Conservation (phyloP, 164 flowering plant genomes). For the Piper betle region DNA sequence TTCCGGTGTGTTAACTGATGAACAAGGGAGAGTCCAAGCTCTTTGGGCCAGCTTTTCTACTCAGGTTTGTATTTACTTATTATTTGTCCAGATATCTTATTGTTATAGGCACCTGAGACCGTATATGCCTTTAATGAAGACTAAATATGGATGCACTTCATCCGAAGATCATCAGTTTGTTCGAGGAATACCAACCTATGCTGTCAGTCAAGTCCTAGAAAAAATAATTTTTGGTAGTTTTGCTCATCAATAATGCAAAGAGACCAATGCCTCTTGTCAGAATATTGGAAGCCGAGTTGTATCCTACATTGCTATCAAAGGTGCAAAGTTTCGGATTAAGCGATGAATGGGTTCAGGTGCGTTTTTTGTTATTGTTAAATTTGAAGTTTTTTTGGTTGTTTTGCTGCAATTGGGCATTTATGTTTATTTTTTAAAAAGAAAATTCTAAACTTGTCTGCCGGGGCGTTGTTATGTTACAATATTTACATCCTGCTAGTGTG, state of each 20-base stretch:
- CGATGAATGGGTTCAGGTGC: conserved; percentile 77
- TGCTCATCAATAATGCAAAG: conserved; percentile 69
- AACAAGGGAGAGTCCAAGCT: conserved; percentile 79
- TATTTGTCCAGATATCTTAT: background rate
- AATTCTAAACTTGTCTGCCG: background rate
- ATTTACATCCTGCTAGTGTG: background rate
- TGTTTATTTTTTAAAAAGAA: background rate
- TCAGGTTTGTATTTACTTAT: conserved; percentile 36
- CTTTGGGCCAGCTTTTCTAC: conserved; percentile 97
- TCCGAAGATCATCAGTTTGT: conserved; percentile 93
- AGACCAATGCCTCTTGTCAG: conserved; percentile 84
- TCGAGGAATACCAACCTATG: conserved; percentile 74
- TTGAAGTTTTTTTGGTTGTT: background rate
- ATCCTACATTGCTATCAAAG: conserved; percentile 89
- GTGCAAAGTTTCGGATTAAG: conserved; percentile 90
- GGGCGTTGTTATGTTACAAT: too few relatives aligned
- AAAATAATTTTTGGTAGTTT: conserved; percentile 59
- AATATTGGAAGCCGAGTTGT: conserved; percentile 82
- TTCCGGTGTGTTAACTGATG: conserved; percentile 91
- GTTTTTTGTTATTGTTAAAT: conserved; percentile 1
- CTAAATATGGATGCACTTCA: conserved; percentile 59
- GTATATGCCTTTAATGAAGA: conserved; percentile 26
- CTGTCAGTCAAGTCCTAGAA: conserved; percentile 68
- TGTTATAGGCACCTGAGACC: conserved; percentile 2
- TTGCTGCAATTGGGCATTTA: background rate